Conservation (phyloP, 2,329 filamentous ascomycete genomes). For the Mariannaea sp. region DNA sequence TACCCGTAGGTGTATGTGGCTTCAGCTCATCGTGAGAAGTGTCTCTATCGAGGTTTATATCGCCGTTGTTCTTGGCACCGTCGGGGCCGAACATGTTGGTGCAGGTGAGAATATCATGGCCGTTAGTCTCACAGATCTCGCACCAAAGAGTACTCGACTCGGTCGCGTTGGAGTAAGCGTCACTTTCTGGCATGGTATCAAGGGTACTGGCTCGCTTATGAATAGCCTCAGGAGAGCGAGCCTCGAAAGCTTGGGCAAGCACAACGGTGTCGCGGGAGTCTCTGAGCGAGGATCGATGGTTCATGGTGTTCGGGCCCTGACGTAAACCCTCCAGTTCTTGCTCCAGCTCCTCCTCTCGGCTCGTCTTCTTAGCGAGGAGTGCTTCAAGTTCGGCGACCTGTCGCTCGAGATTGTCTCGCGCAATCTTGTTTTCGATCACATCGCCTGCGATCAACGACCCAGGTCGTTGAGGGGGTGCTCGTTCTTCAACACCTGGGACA, state of each 20-base stretch:
- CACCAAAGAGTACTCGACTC: slow-evolving; percentile 83
- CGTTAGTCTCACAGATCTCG: slow-evolving; percentile 90
- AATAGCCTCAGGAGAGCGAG: slow-evolving; percentile 49
- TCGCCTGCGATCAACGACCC: slow-evolving; percentile 45
- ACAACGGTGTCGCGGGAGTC: slow-evolving; percentile 71
- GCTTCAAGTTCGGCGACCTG: slow-evolving; percentile 80
- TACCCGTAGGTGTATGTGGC: slow-evolving; percentile 49
- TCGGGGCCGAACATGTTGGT: slow-evolving; percentile 79
- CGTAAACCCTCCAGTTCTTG: slow-evolving; percentile 75
- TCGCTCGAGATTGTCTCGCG: slow-evolving; percentile 71
- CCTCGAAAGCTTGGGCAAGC: slow-evolving; percentile 57
- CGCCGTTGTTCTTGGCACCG: slow-evolving; percentile 41
- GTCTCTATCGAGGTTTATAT: slow-evolving; percentile 43
- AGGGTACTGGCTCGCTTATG: slow-evolving; percentile 61
- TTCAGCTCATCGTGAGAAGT: slow-evolving; percentile 45
- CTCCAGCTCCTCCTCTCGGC: slow-evolving; percentile 83
- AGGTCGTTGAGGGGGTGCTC: slow-evolving; percentile 36
- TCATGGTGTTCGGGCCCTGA: slow-evolving; percentile 46
- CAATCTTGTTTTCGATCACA: slow-evolving; percentile 41
- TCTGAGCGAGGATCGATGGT: slow-evolving; percentile 58
- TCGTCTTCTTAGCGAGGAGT: slow-evolving; percentile 72
- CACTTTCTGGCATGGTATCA: slow-evolving; percentile 73
- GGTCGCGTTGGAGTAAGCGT: slow-evolving; percentile 70
- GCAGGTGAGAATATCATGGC: slow-evolving; percentile 93
- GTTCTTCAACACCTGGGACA: slow-evolving; percentile 49